Conservation (phyloP, 2,329 filamentous ascomycete genomes). For the Penicillium sp. region DNA sequence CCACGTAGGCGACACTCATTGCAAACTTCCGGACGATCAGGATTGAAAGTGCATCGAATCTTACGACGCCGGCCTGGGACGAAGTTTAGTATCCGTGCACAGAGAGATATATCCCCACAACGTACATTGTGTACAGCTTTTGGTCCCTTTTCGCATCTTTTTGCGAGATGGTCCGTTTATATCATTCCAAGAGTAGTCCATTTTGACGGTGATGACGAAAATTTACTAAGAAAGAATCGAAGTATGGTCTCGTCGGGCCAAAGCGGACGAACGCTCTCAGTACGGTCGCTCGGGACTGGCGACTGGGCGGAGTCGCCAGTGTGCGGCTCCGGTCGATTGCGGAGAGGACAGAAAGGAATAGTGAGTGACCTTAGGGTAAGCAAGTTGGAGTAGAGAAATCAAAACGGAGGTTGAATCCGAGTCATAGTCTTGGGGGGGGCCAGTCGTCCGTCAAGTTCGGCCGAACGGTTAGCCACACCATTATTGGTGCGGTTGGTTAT, state of each 20-base stretch:
- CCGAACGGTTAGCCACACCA: conserved; percentile 11
- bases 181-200: conserved; percentile 24
- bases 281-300: not conserved
- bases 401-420: not conserved
- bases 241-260: not conserved
- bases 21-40: conserved; percentile 32
- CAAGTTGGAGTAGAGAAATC: not conserved
- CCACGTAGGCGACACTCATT: conserved; percentile 41
- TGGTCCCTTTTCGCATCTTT: conserved; percentile 44
- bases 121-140: conserved; percentile 42
- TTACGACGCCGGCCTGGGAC: conserved; percentile 38
- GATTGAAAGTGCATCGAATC: conserved; percentile 41
- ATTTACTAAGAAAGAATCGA: not conserved
- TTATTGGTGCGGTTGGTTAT: not conserved
- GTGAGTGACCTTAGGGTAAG: not conserved
- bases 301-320: not conserved
- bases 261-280: not conserved
- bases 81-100: not conserved
- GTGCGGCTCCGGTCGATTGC: not conserved
- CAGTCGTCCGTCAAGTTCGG: conserved; percentile 22
- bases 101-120: not conserved
- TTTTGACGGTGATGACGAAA: not conserved
- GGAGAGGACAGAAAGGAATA: not conserved
- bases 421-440: not conserved
- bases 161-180: conserved; percentile 36